Evolutionary conservation across 306 rosid species (phyloP).

Genomic region (Castanopsis chinensis): DNA sequence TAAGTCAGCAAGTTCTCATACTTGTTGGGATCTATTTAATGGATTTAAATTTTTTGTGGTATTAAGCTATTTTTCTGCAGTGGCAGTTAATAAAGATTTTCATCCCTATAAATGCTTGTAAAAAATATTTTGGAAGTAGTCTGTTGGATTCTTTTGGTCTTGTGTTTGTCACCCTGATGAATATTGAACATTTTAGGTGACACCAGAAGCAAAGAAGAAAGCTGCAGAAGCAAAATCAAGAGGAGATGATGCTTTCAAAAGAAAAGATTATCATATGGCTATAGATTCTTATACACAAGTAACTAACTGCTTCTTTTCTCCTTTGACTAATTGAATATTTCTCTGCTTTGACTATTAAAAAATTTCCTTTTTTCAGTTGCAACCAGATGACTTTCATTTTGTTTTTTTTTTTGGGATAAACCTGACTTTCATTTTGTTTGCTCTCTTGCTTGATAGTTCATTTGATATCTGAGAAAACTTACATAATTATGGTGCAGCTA

Average conservation of each 20-base stretch:
- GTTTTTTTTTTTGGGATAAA: no score
- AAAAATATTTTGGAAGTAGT: background rate
- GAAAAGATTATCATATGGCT: slow-evolving; percentile 58
- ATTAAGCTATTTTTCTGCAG: background rate
- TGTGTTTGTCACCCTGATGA: slow-evolving; percentile 2
- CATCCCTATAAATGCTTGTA: background rate
- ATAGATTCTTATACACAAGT: slow-evolving; percentile 93
- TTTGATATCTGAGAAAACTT: background rate
- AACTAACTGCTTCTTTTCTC: slow-evolving; percentile 19
- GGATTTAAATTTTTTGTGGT: background rate
- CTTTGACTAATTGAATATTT: background rate
- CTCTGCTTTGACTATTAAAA: slow-evolving; percentile 3
- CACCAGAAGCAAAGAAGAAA: slow-evolving; percentile 76
- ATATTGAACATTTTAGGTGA: slow-evolving; percentile 48
- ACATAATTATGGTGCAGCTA: no score
- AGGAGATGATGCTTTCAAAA: slow-evolving; percentile 83
- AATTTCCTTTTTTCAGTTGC: slow-evolving; percentile 8
- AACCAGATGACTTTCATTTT: background rate
- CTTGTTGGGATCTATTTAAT: background rate
- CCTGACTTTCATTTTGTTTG: background rate
- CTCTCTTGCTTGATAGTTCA: background rate
- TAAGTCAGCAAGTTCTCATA: background rate
- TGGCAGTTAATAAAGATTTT: background rate
- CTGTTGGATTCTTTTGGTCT: background rate
- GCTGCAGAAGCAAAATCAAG: slow-evolving; percentile 92